Conservation (phyloP, 768 basidiomycete species). For the Pleurotus tuoliensis region DNA sequence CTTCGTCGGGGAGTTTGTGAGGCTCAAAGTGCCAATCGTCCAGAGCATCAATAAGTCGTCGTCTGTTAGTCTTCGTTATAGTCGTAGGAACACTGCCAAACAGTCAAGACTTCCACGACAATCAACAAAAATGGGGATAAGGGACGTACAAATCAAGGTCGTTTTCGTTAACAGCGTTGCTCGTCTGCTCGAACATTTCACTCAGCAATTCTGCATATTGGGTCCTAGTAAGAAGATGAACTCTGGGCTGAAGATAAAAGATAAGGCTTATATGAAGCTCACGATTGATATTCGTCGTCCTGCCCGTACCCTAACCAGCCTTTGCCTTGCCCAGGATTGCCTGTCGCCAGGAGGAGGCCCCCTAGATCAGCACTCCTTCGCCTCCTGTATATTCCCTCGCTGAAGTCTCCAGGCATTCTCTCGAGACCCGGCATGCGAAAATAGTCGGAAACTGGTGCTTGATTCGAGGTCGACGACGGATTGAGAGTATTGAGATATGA, state of each 20-base stretch:
- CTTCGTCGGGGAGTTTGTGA: conserved; percentile 74
- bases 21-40: conserved; percentile 92
- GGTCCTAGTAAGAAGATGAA: conserved; percentile 29
- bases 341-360: conserved; percentile 78
- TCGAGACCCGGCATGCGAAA: neutral
- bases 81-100: conserved; percentile 40
- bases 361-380: conserved; percentile 88
- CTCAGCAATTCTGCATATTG: conserved; percentile 79
- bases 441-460: neutral
- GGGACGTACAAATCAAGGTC: conserved; percentile 37
- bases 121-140: conserved; percentile 1
- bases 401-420: conserved; percentile 11
- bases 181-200: conserved; percentile 81
- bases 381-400: conserved; percentile 23
- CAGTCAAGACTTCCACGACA: conserved; percentile 19
- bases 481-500: conserved; percentile 12
- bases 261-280: neutral
- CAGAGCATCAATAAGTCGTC: conserved; percentile 61
- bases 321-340: conserved; percentile 55
- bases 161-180: conserved; percentile 63
- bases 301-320: conserved; percentile 53
- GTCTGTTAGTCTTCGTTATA: conserved; percentile 46
- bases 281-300: conserved; percentile 32
- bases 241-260: neutral
- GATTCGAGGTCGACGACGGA: conserved; percentile 7